Evolutionary conservation across 1,284 basidiomycete species (phyloP).

Genomic region (Exobasidium cylindrosporum): DNA sequence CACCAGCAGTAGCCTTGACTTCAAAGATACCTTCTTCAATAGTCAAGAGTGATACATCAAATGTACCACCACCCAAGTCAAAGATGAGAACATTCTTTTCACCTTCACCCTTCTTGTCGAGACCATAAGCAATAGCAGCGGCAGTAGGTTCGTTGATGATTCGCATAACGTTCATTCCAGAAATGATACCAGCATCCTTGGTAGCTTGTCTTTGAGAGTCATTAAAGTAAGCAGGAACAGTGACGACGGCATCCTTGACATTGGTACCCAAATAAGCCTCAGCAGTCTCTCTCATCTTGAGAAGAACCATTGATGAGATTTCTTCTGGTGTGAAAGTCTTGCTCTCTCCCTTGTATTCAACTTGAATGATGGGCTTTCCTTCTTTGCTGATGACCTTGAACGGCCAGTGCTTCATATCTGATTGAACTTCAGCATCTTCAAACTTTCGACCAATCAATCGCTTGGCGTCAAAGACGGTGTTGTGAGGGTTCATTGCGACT

Average conservation of each 20-base stretch:
- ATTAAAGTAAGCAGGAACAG: slow-evolving; percentile 85
- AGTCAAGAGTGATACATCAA: slow-evolving; percentile 96
- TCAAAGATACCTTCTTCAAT: slow-evolving; percentile 99
- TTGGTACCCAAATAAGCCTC: slow-evolving; percentile 87
- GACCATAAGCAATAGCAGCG: slow-evolving; percentile 90
- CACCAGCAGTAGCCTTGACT: slow-evolving; percentile 97
- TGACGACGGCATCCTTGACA: slow-evolving; percentile 82
- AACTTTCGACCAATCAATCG: slow-evolving; percentile 85
- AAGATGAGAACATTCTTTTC: slow-evolving; percentile 95
- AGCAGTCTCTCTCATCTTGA: slow-evolving; percentile 97
- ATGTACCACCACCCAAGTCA: slow-evolving; percentile 97
- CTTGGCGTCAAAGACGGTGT: slow-evolving; percentile 78
- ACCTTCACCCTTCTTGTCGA: slow-evolving; percentile 75
- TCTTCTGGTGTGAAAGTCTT: slow-evolving; percentile 95
- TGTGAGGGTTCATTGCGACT: slow-evolving; percentile 63
- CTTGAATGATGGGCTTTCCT: slow-evolving; percentile 82
- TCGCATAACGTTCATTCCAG: slow-evolving; percentile 87
- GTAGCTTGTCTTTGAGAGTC: slow-evolving; percentile 94
- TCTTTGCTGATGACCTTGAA: slow-evolving; percentile 79
- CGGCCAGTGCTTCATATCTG: slow-evolving; percentile 91
- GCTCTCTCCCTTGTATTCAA: slow-evolving; percentile 83
- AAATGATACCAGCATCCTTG: slow-evolving; percentile 86
- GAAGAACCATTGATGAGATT: slow-evolving; percentile 93
- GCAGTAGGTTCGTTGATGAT: slow-evolving; percentile 97
- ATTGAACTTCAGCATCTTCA: slow-evolving; percentile 81